A percentile compares a stretch with the other conserved stretches of the same genome.
Evolutionary conservation across 768 basidiomycete species (phyloP).

Genomic region (Phaeotremella skinneri): DNA sequence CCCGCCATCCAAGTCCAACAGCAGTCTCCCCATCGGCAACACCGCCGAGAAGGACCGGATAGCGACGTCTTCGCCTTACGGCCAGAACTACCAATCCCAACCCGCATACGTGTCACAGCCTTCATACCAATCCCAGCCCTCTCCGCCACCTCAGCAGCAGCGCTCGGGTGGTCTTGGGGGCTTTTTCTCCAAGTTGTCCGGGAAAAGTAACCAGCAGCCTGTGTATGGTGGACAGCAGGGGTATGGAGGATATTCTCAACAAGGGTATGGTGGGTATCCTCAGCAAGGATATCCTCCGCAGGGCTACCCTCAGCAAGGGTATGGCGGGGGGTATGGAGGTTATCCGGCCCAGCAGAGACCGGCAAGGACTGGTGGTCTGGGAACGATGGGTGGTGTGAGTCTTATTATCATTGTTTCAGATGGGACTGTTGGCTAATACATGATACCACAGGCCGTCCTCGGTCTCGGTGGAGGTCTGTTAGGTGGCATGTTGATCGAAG

Average conservation of each 20-base stretch:
- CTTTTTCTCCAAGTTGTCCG: slow-evolving; percentile 36
- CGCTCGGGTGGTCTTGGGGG: slow-evolving; percentile 30
- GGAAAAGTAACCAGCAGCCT: slow-evolving; percentile 14
- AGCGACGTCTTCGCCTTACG: slow-evolving; percentile 7
- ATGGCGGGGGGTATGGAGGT: slow-evolving; percentile 17
- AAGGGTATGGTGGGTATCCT: slow-evolving; percentile 27
- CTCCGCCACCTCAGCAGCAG: slow-evolving; percentile 16
- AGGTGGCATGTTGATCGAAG: slow-evolving; percentile 45
- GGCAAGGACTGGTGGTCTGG: neutral
- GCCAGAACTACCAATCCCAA: neutral
- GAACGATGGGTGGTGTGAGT: slow-evolving; percentile 3
- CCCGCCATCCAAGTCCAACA: slow-evolving; percentile 22
- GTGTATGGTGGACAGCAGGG: slow-evolving; percentile 24
- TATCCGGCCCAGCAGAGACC: slow-evolving; percentile 1
- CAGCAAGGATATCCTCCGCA: slow-evolving; percentile 35
- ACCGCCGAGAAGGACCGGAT: slow-evolving; percentile 1
- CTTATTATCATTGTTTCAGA: neutral
- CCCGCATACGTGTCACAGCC: slow-evolving; percentile 12
- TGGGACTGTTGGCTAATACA: neutral
- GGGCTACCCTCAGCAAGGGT: slow-evolving; percentile 10
- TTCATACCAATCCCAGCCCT: slow-evolving; percentile 10
- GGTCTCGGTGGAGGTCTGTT: slow-evolving; percentile 43
- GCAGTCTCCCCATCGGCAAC: slow-evolving; percentile 1
- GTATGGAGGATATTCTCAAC: slow-evolving; percentile 25
- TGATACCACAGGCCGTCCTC: slow-evolving; percentile 24